phyloP scores from a whole-genome alignment of 352 stramenopile species.

The Phytopythium montanum region DNA sequence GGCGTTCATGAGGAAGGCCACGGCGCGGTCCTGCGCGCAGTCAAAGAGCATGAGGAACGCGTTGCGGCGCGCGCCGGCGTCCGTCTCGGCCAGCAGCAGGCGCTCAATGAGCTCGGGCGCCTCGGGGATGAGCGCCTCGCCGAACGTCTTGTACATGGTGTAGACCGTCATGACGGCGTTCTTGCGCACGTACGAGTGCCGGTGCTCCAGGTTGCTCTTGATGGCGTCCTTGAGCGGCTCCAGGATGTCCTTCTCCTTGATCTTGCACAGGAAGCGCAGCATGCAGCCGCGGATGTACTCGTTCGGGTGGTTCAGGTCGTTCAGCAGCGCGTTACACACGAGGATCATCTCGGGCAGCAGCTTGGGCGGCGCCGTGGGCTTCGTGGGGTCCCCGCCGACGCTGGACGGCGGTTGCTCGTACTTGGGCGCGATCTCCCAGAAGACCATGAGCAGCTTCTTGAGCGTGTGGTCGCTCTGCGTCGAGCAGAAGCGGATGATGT shows the following conservation, averaged over 20 bases:
- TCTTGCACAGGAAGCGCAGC: constrained; percentile 99
- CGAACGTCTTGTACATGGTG: constrained; percentile 96
- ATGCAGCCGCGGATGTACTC: constrained; percentile 99
- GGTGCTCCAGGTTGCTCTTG: constrained; percentile 97
- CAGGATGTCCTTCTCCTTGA: constrained; percentile 97
- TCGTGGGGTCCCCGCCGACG: constrained; percentile 18
- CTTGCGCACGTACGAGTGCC: constrained; percentile 98
- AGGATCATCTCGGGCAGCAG: constrained; percentile 99
- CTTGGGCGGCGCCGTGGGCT: constrained; percentile 75
- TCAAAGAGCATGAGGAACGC: constrained; percentile 99
- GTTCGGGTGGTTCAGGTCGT: constrained; percentile 99
- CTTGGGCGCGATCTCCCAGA: constrained; percentile 99
- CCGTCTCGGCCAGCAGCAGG: constrained; percentile 94
- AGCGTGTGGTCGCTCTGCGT: constrained; percentile 99
- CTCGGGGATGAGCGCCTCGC: constrained; percentile 95
- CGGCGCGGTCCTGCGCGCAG: constrained; percentile 95
- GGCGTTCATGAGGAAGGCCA: constrained; percentile 97
- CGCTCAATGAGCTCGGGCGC: constrained; percentile 96
- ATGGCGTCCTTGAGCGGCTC: constrained; percentile 89
- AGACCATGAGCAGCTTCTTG: constrained; percentile 99
- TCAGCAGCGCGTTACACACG: constrained; percentile 99
- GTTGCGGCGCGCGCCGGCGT: constrained; percentile 94
- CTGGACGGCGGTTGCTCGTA: constrained; percentile 83
- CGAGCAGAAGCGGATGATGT: constrained; percentile 99
- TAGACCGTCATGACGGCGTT: constrained; percentile 98